phyloP scores from a whole-genome alignment of 106 monocot species.

The Iris macrosiphon region DNA sequence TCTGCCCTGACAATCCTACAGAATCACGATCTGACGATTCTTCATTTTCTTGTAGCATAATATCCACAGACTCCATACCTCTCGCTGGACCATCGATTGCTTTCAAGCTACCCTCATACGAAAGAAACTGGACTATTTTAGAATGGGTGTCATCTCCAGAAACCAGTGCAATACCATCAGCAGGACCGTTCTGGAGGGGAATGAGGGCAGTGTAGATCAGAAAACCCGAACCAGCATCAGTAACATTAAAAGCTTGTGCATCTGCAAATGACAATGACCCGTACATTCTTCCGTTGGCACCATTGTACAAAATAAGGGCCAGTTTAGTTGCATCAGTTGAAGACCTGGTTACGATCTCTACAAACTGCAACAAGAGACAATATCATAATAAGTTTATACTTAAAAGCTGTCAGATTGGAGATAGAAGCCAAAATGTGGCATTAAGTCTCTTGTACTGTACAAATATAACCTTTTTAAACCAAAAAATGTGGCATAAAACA shows the following conservation, averaged over 20 bases:
- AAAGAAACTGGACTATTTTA: constrained; percentile 29
- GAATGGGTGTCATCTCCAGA: constrained; percentile 1
- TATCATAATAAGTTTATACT: background rate
- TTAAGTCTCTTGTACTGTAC: too few relatives aligned
- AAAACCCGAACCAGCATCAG: constrained; percentile 12
- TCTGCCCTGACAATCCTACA: constrained; percentile 22
- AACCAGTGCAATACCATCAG: constrained; percentile 36
- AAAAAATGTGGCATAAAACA: too few relatives aligned
- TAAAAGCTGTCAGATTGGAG: background rate
- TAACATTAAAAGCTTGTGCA: constrained; percentile 8
- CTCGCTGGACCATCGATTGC: constrained; percentile 28
- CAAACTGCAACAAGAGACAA: constrained; percentile 19
- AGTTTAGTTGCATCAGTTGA: constrained; percentile 11
- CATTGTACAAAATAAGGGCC: constrained; percentile 31
- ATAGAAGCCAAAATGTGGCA: too few relatives aligned
- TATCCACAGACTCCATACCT: constrained; percentile 23
- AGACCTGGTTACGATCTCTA: constrained; percentile 18
- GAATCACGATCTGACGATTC: constrained; percentile 27
- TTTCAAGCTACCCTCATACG: constrained; percentile 27
- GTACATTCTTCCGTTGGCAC: constrained; percentile 28
- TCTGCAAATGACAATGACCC: constrained; percentile 14
- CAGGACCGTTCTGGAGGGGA: constrained; percentile 35
- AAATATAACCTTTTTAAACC: too few relatives aligned
- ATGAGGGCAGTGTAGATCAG: constrained; percentile 20
- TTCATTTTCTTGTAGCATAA: constrained; percentile 22